Conservation (phyloP, 257 asterid species). For the Rehmannia glutinosa region DNA sequence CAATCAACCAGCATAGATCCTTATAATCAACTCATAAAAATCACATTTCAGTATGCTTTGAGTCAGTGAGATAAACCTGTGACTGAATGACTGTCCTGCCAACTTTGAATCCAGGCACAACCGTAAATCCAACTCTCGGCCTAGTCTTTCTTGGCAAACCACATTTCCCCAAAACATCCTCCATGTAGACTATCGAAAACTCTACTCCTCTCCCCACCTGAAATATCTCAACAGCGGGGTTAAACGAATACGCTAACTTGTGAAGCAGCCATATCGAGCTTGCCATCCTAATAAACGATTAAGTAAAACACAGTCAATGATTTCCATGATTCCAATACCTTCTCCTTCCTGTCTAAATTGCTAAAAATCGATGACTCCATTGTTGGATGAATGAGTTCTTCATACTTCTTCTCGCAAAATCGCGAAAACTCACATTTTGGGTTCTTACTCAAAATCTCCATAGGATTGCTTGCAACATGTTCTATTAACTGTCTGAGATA, state of each 20-base stretch:
- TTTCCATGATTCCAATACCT: constrained; percentile 82
- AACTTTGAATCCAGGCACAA: constrained; percentile 85
- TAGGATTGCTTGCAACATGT: constrained; percentile 67
- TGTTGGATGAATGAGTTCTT: constrained; percentile 76
- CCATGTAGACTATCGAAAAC: constrained; percentile 82
- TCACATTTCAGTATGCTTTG: constrained; percentile 32
- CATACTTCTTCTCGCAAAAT: constrained; percentile 82
- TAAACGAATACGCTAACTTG: constrained; percentile 70
- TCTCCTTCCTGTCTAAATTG: constrained; percentile 72
- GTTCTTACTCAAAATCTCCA: constrained; percentile 65
- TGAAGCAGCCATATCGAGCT: constrained; percentile 94
- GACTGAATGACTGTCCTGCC: constrained; percentile 74
- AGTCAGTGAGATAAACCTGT: constrained; percentile 67
- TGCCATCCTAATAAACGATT: constrained; percentile 83
- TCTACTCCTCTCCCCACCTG: constrained; percentile 79
- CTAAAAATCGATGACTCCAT: constrained; percentile 86
- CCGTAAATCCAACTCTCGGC: constrained; percentile 83
- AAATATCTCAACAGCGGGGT: constrained; percentile 76
- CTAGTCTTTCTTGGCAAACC: constrained; percentile 26
- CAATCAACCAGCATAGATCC: background rate
- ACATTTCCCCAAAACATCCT: constrained; percentile 61
- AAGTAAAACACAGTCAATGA: constrained; percentile 71
- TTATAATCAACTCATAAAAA: background rate
- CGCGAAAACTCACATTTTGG: constrained; percentile 69
- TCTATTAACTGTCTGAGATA: constrained; percentile 59